Evolutionary conservation across 257 asterid species (phyloP).

Genomic region (Jacaranda copaia): DNA sequence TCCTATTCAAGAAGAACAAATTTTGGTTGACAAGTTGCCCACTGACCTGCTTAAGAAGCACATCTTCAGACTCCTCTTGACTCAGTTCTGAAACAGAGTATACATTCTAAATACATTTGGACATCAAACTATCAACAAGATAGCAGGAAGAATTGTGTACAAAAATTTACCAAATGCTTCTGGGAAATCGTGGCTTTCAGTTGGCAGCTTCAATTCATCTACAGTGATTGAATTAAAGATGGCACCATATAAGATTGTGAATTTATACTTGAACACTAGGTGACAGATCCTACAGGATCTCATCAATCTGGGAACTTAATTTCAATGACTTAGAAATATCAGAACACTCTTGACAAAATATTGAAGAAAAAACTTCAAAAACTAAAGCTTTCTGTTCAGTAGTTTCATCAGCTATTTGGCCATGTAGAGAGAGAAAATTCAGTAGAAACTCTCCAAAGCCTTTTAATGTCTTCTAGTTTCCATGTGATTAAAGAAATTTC

Average conservation of each 20-base stretch:
- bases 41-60: slow-evolving; percentile 74
- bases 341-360: not conserved
- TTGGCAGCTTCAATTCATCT: slow-evolving; percentile 84
- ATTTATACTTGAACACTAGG: too few relatives aligned
- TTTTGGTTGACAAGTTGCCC: not conserved
- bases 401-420: not conserved
- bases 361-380: too few relatives aligned
- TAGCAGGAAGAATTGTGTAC: not conserved
- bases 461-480: too few relatives aligned
- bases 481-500: not conserved
- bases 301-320: not conserved
- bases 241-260: not conserved
- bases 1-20: not conserved
- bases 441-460: too few relatives aligned
- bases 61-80: slow-evolving; percentile 77
- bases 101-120: not conserved
- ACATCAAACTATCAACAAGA: not conserved
- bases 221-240: slow-evolving; percentile 28
- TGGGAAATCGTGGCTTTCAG: slow-evolving; percentile 57
- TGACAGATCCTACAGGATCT: not conserved
- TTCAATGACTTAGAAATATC: not conserved
- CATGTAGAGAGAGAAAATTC: not conserved
- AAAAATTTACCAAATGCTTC: slow-evolving; percentile 77
- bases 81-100: slow-evolving; percentile 66
- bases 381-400: not conserved